Evolutionary conservation across 2,329 filamentous ascomycete species (phyloP).

Genomic region (Colletotrichum sidae): DNA sequence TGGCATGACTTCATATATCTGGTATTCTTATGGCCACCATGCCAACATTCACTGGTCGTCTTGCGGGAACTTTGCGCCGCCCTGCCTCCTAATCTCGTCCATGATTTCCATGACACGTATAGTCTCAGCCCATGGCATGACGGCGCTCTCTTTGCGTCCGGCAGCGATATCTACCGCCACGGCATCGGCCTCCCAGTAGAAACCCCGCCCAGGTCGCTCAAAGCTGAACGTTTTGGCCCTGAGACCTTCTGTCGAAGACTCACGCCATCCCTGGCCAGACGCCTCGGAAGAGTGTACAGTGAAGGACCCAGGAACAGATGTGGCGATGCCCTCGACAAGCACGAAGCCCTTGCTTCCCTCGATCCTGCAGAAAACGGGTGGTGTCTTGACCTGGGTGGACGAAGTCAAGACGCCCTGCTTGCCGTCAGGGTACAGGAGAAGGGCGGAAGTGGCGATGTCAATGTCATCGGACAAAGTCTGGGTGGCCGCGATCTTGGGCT

Average conservation of each 20-base stretch:
- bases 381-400: slow-evolving; percentile 46
- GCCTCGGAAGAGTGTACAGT: slow-evolving; percentile 44
- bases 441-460: slow-evolving; percentile 50
- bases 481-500: slow-evolving; percentile 49
- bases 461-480: slow-evolving; percentile 50
- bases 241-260: slow-evolving; percentile 7
- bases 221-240: slow-evolving; percentile 49
- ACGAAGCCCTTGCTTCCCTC: slow-evolving; percentile 53
- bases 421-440: slow-evolving; percentile 53
- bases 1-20: neutral
- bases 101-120: slow-evolving; percentile 58
- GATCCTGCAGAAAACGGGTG: slow-evolving; percentile 49
- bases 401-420: slow-evolving; percentile 57
- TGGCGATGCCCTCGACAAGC: slow-evolving; percentile 48
- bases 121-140: slow-evolving; percentile 60
- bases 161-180: slow-evolving; percentile 53
- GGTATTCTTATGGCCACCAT: neutral
- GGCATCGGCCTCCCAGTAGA: slow-evolving; percentile 59
- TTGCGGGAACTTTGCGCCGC: slow-evolving; percentile 45
- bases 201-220: slow-evolving; percentile 49
- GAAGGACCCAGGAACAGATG: slow-evolving; percentile 50
- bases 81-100: slow-evolving; percentile 57
- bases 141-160: slow-evolving; percentile 50
- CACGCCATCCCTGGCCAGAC: slow-evolving; percentile 40
- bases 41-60: slow-evolving; percentile 23